Evolutionary conservation across 257 asterid species (phyloP), one percentile per base, ranked within the genome.

Genomic region (Solanum clarkiae): DNA sequence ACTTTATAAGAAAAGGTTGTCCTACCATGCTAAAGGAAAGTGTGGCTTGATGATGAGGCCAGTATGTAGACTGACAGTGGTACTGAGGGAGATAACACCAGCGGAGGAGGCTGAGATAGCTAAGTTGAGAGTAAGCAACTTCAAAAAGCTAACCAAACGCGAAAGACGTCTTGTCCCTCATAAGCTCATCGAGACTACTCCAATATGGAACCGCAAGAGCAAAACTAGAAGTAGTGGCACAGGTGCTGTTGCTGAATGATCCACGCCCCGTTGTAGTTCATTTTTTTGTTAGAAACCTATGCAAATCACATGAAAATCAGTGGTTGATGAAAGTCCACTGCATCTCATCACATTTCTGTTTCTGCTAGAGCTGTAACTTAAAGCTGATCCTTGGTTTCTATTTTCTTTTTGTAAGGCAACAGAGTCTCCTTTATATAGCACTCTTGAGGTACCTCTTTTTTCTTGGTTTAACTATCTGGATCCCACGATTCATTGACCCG

Each of bases 81-180:
- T 96, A 40, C 56, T 96, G 7, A 91, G 98, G 86, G 98, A 96
- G 91, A 92, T 93, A 83, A 96, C 97, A 13, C 88, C 95, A 1
- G 98, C 90, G 62, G 99, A 95, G 91, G 99, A 95, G 90, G 98
- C 98, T 8, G 88, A 92, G 90, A 95, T 96, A 51, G 98, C 99
- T 53, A 93, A 87, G 91, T 86, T 96, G 93, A 95, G 90, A 92
- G 99, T 96, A 59, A 85, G 86, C 89, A 96, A 94, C 80, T 93
- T 90, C 95, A 85, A 86, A 5, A 96, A 96, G 92, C 93, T 93
- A 63, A 89, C 90, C n/a, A 94, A 93, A 88, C 85, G 91, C 54
- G 98, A 94, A 88, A 91, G 44, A 57, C 91, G 98, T 18, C 97
- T 96, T 29, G 98, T 96, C 70, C 99, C 99, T 6, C 98, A 94